Base-by-base conservation (phyloP, 1,284 basidiomycete species). In the Irpex sp. region DNA sequence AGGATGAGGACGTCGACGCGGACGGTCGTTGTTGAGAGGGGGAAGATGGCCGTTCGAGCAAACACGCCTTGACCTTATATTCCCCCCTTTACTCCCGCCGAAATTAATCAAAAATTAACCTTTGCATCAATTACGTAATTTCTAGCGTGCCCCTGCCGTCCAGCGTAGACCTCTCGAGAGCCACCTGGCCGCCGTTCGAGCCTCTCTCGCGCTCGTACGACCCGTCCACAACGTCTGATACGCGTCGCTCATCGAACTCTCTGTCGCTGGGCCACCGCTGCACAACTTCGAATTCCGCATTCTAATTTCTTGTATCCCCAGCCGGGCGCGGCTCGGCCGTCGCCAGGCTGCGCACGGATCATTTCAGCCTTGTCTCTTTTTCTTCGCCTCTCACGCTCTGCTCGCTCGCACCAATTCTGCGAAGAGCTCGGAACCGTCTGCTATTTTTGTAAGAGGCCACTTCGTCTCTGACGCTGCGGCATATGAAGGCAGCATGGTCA, bases 21-120 rank as follows among this genome's bases (percentile, higher is more conserved):
- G 58, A 57, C 56, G 51, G 60, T 60, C 62, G 47, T 63, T 61
- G 48, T 63, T 65, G 63, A 62, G 62, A 61, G 64, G 64, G 64
- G 62, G 67, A 62, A 63, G 65, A 48, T 54, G 63, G 34, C 17
- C 9, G 17, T 49, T 17, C 26, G 9, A 34, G 31, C 56, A 38
- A 57, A 58, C 38, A 40, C 38, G 38, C 38, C 38, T 13, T 13
- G 13, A 40, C 38, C 38, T 40, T 40, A 40, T 40, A 40, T 40
- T 40, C 38, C 13, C 38, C 13, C 13, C 38, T 40, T 40, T 40
- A 6, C 38, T 13, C 38, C 13, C 38, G 5, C 6, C 38, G 13
- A 40, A 40, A 40, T 40, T 40, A 40, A 40, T 40, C 13, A 40
- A 40, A 40, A 40, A 40, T 40, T 40, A 40, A 40, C 38, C 38